Percentiles rank a stretch among this genome's conserved stretches.
These are phyloP conservation scores for Incumbomyces delicatus DNA, from an alignment of 2,329 filamentous ascomycete species.

Conservation along the genomic window DNA sequence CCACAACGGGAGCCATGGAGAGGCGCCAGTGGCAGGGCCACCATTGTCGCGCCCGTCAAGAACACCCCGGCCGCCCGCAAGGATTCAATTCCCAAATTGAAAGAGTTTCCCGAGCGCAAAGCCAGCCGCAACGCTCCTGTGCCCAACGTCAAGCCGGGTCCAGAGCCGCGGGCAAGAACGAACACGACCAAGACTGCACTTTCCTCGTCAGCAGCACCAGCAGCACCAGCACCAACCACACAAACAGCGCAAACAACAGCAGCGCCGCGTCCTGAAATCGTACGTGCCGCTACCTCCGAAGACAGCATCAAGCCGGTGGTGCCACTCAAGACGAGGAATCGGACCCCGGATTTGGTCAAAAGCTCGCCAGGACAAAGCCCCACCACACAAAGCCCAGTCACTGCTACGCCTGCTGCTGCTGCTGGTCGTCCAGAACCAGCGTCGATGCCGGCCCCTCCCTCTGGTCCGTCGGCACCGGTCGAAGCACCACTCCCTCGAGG, in stretches of 20 bases:
- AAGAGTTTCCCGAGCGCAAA: constrained; percentile 23
- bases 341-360: not conserved
- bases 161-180: not conserved
- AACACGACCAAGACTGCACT: constrained; percentile 11
- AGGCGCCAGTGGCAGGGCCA: constrained; percentile 59
- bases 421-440: not conserved
- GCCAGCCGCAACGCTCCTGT: constrained; percentile 6
- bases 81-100: constrained; percentile 13
- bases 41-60: constrained; percentile 54
- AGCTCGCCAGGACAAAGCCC: not conserved
- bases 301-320: constrained; percentile 33
- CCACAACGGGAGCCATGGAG: constrained; percentile 51
- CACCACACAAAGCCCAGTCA: not conserved
- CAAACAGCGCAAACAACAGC: too few relatives aligned
- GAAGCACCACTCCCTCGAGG: not conserved
- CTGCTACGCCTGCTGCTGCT: not conserved
- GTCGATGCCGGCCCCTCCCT: not conserved
- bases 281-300: constrained; percentile 19
- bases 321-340: constrained; percentile 28
- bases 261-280: constrained; percentile 4
- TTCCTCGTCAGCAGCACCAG: too few relatives aligned
- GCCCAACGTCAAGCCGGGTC: not conserved
- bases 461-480: too few relatives aligned
- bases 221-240: too few relatives aligned
- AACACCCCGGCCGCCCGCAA: constrained; percentile 46